Percentiles rank a stretch among this genome's conserved stretches.
Conservation (phyloP, 768 basidiomycete species). For the Agrocybe chaxingu region DNA sequence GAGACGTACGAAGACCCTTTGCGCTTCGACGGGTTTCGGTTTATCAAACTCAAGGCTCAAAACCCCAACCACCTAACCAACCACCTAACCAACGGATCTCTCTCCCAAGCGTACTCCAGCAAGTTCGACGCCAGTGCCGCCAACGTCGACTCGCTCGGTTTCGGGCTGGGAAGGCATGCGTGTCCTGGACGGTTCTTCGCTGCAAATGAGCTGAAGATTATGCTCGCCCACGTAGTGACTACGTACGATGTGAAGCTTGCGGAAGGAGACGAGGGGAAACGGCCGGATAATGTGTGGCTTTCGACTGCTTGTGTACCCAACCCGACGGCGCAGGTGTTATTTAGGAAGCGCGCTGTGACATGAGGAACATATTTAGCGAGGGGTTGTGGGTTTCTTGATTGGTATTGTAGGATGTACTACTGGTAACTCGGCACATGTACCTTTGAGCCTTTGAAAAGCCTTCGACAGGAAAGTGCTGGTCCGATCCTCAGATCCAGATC, state of each 20-base stretch:
- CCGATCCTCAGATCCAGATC: too few species aligned
- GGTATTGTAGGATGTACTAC: too few species aligned
- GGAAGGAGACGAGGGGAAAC: background rate
- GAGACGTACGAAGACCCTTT: conserved; percentile 28
- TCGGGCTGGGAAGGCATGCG: conserved; percentile 30
- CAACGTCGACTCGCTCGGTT: conserved; percentile 27
- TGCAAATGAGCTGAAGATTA: conserved; percentile 39
- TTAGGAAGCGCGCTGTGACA: too few species aligned
- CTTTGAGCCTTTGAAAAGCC: too few species aligned
- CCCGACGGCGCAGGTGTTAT: too few species aligned
- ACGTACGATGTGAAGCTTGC: conserved; percentile 33
- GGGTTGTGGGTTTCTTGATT: too few species aligned
- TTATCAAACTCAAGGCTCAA: conserved; percentile 22
- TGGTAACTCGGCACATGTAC: too few species aligned
- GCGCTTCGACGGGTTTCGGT: conserved; percentile 48
- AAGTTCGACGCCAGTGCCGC: conserved; percentile 9
- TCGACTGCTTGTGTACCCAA: too few species aligned
- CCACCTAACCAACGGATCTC: background rate
- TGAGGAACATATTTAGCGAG: too few species aligned
- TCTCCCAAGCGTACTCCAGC: too few species aligned
- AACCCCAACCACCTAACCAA: conserved; percentile 19
- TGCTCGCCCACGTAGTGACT: conserved; percentile 42
- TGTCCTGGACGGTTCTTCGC: conserved; percentile 49
- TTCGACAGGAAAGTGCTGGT: too few species aligned
- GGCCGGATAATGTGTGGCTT: too few species aligned